phyloP scores from a whole-genome alignment of 75 land plant species.

The Cupressus sempervirens region DNA sequence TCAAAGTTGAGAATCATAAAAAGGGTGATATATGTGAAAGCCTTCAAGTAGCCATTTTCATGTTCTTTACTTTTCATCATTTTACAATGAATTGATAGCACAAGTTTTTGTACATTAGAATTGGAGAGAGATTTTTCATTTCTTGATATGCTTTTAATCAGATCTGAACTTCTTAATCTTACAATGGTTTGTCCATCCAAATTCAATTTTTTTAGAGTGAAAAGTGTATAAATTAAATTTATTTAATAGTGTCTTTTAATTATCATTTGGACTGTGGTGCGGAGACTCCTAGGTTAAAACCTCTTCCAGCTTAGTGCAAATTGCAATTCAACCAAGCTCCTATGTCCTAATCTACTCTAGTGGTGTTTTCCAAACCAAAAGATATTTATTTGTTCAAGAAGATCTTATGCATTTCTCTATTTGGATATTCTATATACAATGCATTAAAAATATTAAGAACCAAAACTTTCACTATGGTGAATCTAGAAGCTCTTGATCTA shows the following conservation, averaged over 20 bases:
- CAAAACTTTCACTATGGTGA: too few relatives aligned
- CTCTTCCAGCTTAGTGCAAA: too few relatives aligned
- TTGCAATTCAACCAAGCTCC: neutral
- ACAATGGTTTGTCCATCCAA: neutral
- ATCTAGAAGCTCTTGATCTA: too few relatives aligned
- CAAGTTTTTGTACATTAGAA: neutral
- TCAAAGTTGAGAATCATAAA: slow-evolving; percentile 25
- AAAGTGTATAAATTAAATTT: neutral
- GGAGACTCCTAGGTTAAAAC: too few relatives aligned
- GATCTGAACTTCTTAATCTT: neutral
- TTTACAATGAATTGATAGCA: neutral
- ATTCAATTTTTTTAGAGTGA: neutral
- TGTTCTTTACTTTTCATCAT: slow-evolving; percentile 17
- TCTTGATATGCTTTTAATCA: neutral
- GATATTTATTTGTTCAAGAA: neutral
- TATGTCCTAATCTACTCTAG: neutral
- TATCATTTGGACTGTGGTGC: too few relatives aligned
- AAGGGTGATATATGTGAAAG: slow-evolving; percentile 26
- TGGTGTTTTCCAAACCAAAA: neutral
- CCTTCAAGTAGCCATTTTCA: slow-evolving; percentile 28
- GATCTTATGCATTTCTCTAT: neutral
- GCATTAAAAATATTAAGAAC: too few relatives aligned
- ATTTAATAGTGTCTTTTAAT: neutral
- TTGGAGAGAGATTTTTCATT: neutral
- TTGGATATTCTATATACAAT: neutral